Evolutionary conservation across 768 basidiomycete species (phyloP), one percentile per base, ranked within the genome.

Genomic region (Lyophyllum atratum): DNA sequence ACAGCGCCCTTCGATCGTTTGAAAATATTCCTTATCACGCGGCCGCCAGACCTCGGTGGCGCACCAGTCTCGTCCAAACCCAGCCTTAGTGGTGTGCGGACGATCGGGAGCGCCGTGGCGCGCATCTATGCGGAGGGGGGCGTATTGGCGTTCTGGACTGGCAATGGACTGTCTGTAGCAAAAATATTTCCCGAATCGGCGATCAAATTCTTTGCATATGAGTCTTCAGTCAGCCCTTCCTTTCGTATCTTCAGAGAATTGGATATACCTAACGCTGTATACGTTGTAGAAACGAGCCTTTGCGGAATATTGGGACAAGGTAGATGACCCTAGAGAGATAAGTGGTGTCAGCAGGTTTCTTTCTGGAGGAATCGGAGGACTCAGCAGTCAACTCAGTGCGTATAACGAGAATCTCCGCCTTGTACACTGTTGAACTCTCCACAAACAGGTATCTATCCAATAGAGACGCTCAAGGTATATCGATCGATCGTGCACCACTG

Each of bases 111-210:
- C 40, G 97, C 95, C 3, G 78, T 95, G 28, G 75, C 78, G 29
- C 85, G 89, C 48, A 92, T 99, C 65, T 97, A 97, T 68, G 73
- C 84, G 1, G 94, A 98, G 71, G 93, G 93, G 29, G 95, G 95
- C 7, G 74, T 97, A 15, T 79, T 87, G 49, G 92, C 89, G 3
- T 99, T 98, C 71, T 99, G 97, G 96, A 94, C 95, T n/a, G 97
- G 97, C 6, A 97, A 94, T 67, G 90, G 88, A 33, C 78, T 99
- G 52, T 98, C 95, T 47, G 90, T 98, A 25, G 82, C 86, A 51
- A 98, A 98, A 78, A 97, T 98, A 60, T 91, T 98, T 60, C 95
- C 95, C 4, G 96, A 98, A 77, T 98, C 94, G 46, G 97, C 97
- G 25, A 97, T 98, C 81, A 98, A 98, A 74, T 98, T 99, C 77